phyloP scores from a whole-genome alignment of 1,284 basidiomycete genomes.

The Irpex sp. region DNA sequence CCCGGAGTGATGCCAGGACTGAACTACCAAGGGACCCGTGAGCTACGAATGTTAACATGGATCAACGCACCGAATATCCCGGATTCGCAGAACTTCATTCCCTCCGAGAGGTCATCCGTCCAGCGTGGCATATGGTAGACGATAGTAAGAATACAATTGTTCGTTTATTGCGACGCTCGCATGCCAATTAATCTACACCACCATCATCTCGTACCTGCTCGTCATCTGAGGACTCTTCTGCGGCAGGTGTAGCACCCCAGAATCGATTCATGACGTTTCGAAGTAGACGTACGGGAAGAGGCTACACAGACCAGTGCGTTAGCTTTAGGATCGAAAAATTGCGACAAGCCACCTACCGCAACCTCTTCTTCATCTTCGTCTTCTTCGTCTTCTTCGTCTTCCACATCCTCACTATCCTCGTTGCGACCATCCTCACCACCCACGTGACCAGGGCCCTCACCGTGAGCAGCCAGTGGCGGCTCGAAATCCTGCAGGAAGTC shows the following conservation, averaged over 20 bases:
- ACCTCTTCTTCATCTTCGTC: conserved; percentile 36
- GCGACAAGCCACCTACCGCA: conserved; percentile 33
- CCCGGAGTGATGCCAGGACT: not conserved
- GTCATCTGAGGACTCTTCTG: conserved; percentile 30
- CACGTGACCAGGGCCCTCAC: conserved; percentile 7
- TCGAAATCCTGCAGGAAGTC: conserved; percentile 16
- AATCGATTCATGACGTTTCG: conserved; percentile 56
- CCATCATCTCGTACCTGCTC: conserved; percentile 14
- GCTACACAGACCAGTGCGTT: conserved; percentile 30
- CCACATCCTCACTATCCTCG: conserved; percentile 15
- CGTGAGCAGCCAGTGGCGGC: not conserved
- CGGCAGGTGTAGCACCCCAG: conserved; percentile 42
- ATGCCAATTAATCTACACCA: not conserved
- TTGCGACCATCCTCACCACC: conserved; percentile 27
- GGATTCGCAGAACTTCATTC: not conserved
- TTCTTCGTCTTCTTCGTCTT: conserved; percentile 23
- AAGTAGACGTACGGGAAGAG: conserved; percentile 56
- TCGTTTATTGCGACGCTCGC: not conserved
- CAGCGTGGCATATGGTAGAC: not conserved
- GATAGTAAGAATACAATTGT: not conserved
- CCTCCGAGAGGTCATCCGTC: not conserved
- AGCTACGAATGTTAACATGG: not conserved
- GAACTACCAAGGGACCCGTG: not conserved
- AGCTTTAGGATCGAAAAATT: not conserved
- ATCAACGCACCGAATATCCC: not conserved